Percentiles rank a stretch among this genome's conserved stretches.
phyloP scores from a whole-genome alignment of 75 land plant species.

The Adiantum capillusveneris region DNA sequence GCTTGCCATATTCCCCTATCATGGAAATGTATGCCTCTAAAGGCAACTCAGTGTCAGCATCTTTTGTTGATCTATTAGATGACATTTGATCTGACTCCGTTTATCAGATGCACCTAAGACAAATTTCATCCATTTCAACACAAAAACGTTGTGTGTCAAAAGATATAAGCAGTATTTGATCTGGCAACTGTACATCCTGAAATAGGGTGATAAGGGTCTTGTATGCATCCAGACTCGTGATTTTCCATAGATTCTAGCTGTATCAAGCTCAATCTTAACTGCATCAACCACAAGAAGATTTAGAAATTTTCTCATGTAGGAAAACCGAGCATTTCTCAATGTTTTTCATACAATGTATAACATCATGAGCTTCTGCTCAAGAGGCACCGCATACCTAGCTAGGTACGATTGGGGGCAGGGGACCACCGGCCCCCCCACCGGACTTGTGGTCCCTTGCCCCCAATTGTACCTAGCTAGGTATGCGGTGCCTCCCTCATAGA shows the following conservation, averaged over 20 bases:
- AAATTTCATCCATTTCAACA: conserved; percentile 26
- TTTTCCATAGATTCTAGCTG: conserved; percentile 5
- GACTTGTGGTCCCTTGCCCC: too few species aligned
- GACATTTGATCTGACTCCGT: neutral
- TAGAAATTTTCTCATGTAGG: too few species aligned
- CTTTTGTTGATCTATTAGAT: neutral
- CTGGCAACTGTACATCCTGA: conserved; percentile 30
- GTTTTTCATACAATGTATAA: too few species aligned
- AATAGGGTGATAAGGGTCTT: conserved; percentile 47
- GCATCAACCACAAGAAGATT: too few species aligned
- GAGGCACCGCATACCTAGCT: too few species aligned
- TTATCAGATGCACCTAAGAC: neutral
- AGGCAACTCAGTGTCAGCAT: neutral
- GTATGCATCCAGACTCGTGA: conserved; percentile 19
- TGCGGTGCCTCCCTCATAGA: too few species aligned
- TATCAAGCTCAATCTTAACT: conserved; percentile 53
- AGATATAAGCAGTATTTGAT: conserved; percentile 49
- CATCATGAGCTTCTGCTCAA: too few species aligned
- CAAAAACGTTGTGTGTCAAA: conserved; percentile 52
- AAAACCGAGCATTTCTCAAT: too few species aligned
- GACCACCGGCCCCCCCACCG: too few species aligned
- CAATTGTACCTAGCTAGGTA: too few species aligned
- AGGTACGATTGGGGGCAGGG: too few species aligned
- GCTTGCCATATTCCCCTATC: conserved; percentile 55
- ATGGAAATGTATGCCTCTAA: conserved; percentile 24